Evolutionary conservation across 441 rosid species (phyloP), one percentile per base, ranked within the genome.

Genomic region (Adansonia rubrostipa): DNA sequence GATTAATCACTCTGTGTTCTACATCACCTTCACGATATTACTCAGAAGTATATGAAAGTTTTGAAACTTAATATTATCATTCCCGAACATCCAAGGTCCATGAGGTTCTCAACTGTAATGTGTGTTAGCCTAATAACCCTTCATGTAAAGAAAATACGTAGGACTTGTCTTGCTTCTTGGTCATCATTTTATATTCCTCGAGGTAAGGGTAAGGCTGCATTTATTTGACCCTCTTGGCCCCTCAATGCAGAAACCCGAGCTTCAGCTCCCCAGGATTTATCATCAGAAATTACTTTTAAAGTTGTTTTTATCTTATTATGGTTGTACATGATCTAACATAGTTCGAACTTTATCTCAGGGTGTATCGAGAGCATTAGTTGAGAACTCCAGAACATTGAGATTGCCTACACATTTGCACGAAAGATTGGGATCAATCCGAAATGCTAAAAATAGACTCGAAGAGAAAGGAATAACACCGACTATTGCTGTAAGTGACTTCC

Each of bases 381-480:
- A 93, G 75, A 93, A 87, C 78, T 90, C 96, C 45, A 92, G 92
- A 88, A 91, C 92, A 44, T 88, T 93, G 76, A 88, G 96, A 86
- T 84, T 96, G 81, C 99, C 99, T 2, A 87, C 88, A 77, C 86
- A 96, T 88, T 76, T 96, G 74, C 98, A 92, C 60, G 98, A 90
- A 82, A 89, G 99, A 84, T 84, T 96, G 10, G 93, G 98, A 76
- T 77, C 89, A 70, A 92, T 96, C 83, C 88, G 93, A 75, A 92
- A 91, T 82, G 98, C 99, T 11, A 96, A 89, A 89, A 82, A 85
- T 77, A 92, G 86, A 83, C 91, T 96, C 71, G 90, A 88, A 88
- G 97, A 87, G 81, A 91, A 91, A 86, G 98, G 98, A 81, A 85
- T 94, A 58, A 85, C 86, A 64, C 98, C 99, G 51, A 86, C 99